Base-by-base conservation (phyloP, 2,329 filamentous ascomycete genomes). In the Cryphonectria radicalis region DNA sequence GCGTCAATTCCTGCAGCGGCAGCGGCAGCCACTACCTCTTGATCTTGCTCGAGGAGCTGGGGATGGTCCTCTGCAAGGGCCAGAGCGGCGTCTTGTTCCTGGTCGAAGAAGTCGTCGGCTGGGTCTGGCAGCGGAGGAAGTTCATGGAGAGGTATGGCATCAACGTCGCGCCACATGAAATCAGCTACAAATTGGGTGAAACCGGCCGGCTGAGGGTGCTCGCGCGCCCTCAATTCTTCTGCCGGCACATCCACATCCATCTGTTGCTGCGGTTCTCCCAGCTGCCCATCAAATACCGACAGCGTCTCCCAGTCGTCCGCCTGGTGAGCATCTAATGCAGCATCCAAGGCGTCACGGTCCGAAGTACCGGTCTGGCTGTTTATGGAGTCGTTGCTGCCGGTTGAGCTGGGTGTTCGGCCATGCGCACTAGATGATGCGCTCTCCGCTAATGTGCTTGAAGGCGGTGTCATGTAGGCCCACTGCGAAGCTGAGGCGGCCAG, bases 1-100 rank as follows among this genome's bases (percentile, higher is more conserved):
- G 89, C 87, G 69, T 97, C 93, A 50, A 95, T 83, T 11, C 88
- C 92, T 22, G 89, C 90, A 65, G 88, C 89, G 28, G 87, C 87
- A n/a, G 88, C 91, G 62, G 88, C 91, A 67, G 89, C 89, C 32
- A 89, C 84, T 0, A 88, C 88, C 71, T 91, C 90, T 19, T 83
- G 86, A 69, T 89, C 87, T 57, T 83, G 84, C 28, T 82, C 84
- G 28, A 79, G 79, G 19, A 67, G 65, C 53, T 65, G 73, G 0
- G 76, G 70, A 3, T 73, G 76, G 17, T 74, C 75, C 4, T 78
- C 78, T 11, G 75, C 77, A 32, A 74, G 70, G 32, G 25, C 72
- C 28, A 75, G 74, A 6, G 77, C 74, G 11, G 67, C 75, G 4
- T 78, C 79, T 4, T 81, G 80, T 5, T 80, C 80, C 7, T 77